Evolutionary conservation across 768 basidiomycete species (phyloP).

Genomic region (Xerocomellus chrysenteron): DNA sequence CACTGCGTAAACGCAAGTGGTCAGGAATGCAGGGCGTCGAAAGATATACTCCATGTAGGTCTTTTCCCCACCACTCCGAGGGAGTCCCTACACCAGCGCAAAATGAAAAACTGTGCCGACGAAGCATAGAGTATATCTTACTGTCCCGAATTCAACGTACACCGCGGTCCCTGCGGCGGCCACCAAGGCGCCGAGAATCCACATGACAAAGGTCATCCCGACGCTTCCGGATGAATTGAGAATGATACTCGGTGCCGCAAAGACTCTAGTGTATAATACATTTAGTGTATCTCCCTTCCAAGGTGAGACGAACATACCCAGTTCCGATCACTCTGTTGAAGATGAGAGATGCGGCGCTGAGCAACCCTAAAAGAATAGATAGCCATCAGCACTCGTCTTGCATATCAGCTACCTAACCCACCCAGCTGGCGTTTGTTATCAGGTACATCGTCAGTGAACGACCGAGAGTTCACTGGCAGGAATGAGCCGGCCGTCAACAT

Average conservation of each 20-base stretch:
- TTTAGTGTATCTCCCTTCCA: background rate
- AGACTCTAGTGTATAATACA: conserved; percentile 48
- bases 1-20: conserved; percentile 55
- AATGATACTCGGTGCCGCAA: conserved; percentile 68
- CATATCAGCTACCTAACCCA: conserved; percentile 24
- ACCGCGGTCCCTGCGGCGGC: conserved; percentile 68
- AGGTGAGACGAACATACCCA: conserved; percentile 42
- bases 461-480: conserved; percentile 1
- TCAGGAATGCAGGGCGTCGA: conserved; percentile 57
- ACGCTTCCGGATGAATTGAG: conserved; percentile 68
- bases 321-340: conserved; percentile 78
- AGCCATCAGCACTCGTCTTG: background rate
- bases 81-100: conserved; percentile 50
- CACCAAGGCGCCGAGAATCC: conserved; percentile 65
- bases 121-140: conserved; percentile 26
- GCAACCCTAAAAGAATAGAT: conserved; percentile 12
- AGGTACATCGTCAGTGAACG: conserved; percentile 46
- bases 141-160: conserved; percentile 75
- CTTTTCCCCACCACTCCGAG: conserved; percentile 73
- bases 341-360: conserved; percentile 62
- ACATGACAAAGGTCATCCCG: conserved; percentile 65
- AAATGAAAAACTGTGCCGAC: background rate
- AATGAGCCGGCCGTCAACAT: background rate
- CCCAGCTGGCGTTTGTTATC: conserved; percentile 50
- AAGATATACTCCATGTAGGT: conserved; percentile 75